A percentile compares a stretch with the other conserved stretches of the same genome.
phyloP scores from a whole-genome alignment of 2,329 filamentous ascomycete genomes.

The Arthrinium phaeospermum region DNA sequence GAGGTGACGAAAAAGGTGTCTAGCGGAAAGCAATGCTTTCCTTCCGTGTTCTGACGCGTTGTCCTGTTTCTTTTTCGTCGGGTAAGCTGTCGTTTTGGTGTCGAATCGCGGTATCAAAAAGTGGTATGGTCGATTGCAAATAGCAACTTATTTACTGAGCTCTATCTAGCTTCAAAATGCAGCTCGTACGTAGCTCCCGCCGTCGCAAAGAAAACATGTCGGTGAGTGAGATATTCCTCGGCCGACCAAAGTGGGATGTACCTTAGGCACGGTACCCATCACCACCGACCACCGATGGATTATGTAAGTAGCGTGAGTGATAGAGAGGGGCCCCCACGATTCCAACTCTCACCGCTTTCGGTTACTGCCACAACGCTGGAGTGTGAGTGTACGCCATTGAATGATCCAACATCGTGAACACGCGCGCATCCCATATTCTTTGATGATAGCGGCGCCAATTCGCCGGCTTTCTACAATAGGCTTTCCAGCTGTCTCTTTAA shows the following conservation, averaged over 20 bases:
- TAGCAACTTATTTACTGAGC: slow-evolving; percentile 1
- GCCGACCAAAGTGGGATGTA: slow-evolving; percentile 15
- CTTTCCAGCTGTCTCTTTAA: slow-evolving; percentile 20
- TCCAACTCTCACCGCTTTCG: slow-evolving; percentile 22
- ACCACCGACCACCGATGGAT: background rate
- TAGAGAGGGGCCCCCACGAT: slow-evolving; percentile 9
- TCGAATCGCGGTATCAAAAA: background rate
- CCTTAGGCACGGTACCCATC: background rate
- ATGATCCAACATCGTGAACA: slow-evolving; percentile 8
- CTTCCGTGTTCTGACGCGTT: background rate
- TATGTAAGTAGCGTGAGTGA: background rate
- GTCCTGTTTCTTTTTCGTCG: background rate
- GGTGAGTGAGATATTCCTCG: slow-evolving; percentile 21
- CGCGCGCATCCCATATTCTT: background rate
- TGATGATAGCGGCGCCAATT: background rate
- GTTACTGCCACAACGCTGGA: slow-evolving; percentile 16
- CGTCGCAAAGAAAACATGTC: slow-evolving; percentile 19
- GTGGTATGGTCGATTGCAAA: background rate
- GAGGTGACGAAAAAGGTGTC: background rate
- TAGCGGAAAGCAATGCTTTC: no score
- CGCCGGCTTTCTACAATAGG: slow-evolving; percentile 15
- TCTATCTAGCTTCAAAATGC: slow-evolving; percentile 1
- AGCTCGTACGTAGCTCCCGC: slow-evolving; percentile 7
- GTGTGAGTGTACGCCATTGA: background rate
- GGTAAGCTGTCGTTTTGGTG: background rate